Base-by-base conservation (phyloP, 768 basidiomycete genomes). In the Phanerochaete carnosa region DNA sequence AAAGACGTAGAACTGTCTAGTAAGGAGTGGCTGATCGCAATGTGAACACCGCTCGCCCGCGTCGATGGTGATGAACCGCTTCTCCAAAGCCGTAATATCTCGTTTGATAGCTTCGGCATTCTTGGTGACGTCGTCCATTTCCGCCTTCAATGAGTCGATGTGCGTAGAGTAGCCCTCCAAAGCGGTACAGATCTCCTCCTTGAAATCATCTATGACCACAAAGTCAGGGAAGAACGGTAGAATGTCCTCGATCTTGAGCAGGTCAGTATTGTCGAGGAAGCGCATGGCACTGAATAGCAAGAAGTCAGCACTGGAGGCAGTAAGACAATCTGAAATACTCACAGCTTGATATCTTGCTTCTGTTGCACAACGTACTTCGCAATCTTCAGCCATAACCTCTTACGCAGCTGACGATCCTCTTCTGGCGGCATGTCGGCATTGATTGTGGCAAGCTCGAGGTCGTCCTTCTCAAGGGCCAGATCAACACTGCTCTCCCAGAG, bases 161-260 rank as follows among this genome's bases (percentile, higher is more conserved):
- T 94, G 92, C 19, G 88, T 83, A 45, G 93, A 92, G 71, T 98
- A 98, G 1, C 91, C 91, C 71, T 99, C 96, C 64, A 99, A 77
- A 0, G 97, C 97, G 62, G 89, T 88, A 53, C 95, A 96, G 65
- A 98, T 98, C 75, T 98, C 96, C 67, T 96, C 92, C 73, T 99
- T 99, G 83, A 99, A 98, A 71, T 98, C 97, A 71, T 98, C 97
- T 65, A 99, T 98, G 61, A 98, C 92, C 13, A 96, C 94, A 70
- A 99, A 99, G 75, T 98, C 96, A 1, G 97, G 96, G 86, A 99
- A 98, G 87, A 98, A 99, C 5, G 97, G 97, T 19, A 99, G 77
- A 62, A 99, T 97, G 70, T 99, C 97, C 71, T 99, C 97, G 64
- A 99, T 96, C 75, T 98, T 98, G 70, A 99, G 84, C 35, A 98